Evolutionary conservation across 1,284 basidiomycete species (phyloP), one percentile per base, ranked within the genome.

Genomic region (Fistulina hepatica): DNA sequence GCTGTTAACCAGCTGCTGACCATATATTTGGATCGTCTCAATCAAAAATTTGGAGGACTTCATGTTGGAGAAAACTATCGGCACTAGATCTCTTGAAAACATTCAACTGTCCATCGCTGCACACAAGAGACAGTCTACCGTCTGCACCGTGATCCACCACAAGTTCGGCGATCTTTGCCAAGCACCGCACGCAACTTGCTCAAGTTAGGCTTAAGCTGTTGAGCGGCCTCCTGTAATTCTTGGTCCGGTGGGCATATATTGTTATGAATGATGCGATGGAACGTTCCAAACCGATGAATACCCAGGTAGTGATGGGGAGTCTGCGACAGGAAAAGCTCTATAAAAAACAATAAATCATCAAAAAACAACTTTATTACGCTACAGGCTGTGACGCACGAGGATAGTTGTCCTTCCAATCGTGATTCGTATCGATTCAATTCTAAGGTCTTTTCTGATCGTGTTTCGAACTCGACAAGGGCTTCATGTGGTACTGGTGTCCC

Each of bases 301-400:
- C 60, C 73, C 24, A 75, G 55, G 52, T 65, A 69, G 42, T 60
- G 64, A 39, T 71, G 59, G 0, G 64, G 58, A 0, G 72, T 76
- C 47, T 75, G 70, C 1, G 73, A 73, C 41, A 77, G 60, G 53
- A 65, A 67, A 3, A 76, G 57, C 44, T 75, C n/a, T n/a, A n/a
- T n/a, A n/a, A n/a, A n/a, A n/a, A n/a, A n/a, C n/a, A n/a, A n/a
- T n/a, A n/a, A n/a, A n/a, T n/a, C n/a, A n/a, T n/a, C n/a, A n/a
- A n/a, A n/a, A n/a, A n/a, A n/a, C n/a, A n/a, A n/a, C n/a, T n/a
- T n/a, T n/a, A n/a, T n/a, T n/a, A n/a, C n/a, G n/a, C n/a, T n/a
- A n/a, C n/a, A n/a, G n/a, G n/a, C n/a, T n/a, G n/a, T n/a, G n/a
- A n/a, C n/a, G n/a, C n/a, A n/a, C n/a, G 73, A 0, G 66, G 62